phyloP scores from a whole-genome alignment of 257 asterid species.

The Solanum lycopersicoides region DNA sequence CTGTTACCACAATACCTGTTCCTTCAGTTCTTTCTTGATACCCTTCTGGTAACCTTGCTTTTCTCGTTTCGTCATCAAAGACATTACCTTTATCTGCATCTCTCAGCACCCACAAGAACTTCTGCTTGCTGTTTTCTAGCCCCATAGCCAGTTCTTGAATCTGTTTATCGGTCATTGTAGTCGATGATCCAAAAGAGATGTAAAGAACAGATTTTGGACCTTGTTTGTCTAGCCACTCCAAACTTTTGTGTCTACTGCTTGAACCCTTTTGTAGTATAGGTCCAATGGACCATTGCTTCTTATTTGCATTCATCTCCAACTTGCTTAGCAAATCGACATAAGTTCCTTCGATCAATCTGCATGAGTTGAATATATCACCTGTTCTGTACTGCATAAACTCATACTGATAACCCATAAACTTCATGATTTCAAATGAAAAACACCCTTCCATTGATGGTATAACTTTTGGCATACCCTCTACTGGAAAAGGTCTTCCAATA shows the following conservation, averaged over 20 bases:
- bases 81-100: conserved; percentile 33
- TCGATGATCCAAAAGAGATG: conserved; percentile 37
- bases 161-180: conserved; percentile 19
- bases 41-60: conserved; percentile 11
- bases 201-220: conserved; percentile 20
- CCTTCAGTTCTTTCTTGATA: conserved; percentile 17
- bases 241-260: conserved; percentile 6
- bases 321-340: conserved; percentile 21
- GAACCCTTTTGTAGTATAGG: conserved; percentile 3
- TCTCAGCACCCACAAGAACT: conserved; percentile 42
- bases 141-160: conserved; percentile 34
- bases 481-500: conserved; percentile 21
- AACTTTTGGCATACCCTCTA: not conserved
- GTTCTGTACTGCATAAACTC: conserved; percentile 10
- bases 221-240: conserved; percentile 34
- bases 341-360: conserved; percentile 16
- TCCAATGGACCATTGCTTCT: conserved; percentile 33
- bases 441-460: conserved; percentile 18
- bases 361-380: conserved; percentile 37
- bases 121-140: conserved; percentile 20
- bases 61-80: conserved; percentile 21
- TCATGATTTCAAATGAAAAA: conserved; percentile 5
- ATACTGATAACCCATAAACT: conserved; percentile 2
- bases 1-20: conserved; percentile 23
- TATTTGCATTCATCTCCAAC: conserved; percentile 30